Percentiles rank a stretch among this genome's conserved stretches.
phyloP scores from a whole-genome alignment of 1,139 yeast genomes.

The Zhuliangozyma blackwelliae region DNA sequence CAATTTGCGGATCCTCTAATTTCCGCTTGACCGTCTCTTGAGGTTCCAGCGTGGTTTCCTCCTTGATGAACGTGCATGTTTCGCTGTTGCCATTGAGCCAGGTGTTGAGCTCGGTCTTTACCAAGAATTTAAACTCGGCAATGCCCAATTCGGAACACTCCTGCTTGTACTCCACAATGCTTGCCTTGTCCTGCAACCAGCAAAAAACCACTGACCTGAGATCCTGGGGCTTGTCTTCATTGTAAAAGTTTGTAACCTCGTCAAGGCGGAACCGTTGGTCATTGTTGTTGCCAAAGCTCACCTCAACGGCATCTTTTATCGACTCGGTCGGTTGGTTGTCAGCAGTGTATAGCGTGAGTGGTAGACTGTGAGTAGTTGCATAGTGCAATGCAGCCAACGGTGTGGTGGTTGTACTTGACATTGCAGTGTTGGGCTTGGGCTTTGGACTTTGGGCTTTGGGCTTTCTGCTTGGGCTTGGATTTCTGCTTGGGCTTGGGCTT shows the following conservation, averaged over 20 bases:
- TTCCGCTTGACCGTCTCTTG: constrained; percentile 20
- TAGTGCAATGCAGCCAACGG: constrained; percentile 18
- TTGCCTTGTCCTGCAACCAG: constrained; percentile 71
- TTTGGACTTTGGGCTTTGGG: no score
- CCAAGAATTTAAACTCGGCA: constrained; percentile 75
- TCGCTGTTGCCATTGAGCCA: constrained; percentile 73
- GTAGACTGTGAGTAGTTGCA: constrained; percentile 20
- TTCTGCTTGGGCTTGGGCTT: no score
- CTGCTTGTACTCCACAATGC: constrained; percentile 78
- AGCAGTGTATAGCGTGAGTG: constrained; percentile 21
- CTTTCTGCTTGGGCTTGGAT: no score
- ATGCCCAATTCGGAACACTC: constrained; percentile 64
- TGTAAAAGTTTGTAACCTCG: constrained; percentile 52
- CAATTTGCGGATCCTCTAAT: constrained; percentile 52
- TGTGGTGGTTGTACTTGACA: neutral
- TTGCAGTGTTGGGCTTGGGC: no score
- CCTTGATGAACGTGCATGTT: constrained; percentile 47
- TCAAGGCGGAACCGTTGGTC: constrained; percentile 28
- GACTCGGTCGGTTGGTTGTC: constrained; percentile 15
- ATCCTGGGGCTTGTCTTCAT: constrained; percentile 48
- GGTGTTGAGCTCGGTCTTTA: constrained; percentile 76
- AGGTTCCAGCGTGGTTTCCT: constrained; percentile 10
- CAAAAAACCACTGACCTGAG: constrained; percentile 70
- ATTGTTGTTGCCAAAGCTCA: constrained; percentile 24
- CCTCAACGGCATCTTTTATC: constrained; percentile 35